These are phyloP conservation scores for Mycena pura DNA, from an alignment of 768 basidiomycete species.

Conservation along the genomic window DNA sequence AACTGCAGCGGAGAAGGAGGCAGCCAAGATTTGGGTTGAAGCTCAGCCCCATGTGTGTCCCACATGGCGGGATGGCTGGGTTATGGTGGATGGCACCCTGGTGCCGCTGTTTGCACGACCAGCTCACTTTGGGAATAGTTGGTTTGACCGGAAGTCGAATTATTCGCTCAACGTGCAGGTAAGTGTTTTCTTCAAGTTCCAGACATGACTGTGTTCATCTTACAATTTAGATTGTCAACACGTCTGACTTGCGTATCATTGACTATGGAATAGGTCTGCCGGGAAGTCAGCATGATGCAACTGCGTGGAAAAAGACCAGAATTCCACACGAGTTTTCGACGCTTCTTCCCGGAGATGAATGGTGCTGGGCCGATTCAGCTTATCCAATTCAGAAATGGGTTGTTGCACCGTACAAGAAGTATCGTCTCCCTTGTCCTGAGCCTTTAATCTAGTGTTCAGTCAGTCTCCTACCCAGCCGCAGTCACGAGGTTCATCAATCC, in stretches of 20 bases:
- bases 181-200: too few species aligned
- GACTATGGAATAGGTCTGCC: constrained; percentile 31
- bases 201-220: too few species aligned
- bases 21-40: constrained; percentile 24
- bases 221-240: constrained; percentile 18
- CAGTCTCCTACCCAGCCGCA: too few species aligned
- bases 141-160: constrained; percentile 36
- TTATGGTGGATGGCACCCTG: constrained; percentile 32
- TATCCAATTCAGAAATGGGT: constrained; percentile 20
- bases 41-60: constrained; percentile 22
- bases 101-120: constrained; percentile 29
- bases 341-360: constrained; percentile 18
- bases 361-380: constrained; percentile 27
- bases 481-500: too few species aligned
- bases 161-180: constrained; percentile 37
- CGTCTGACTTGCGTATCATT: constrained; percentile 21
- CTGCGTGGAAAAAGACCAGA: constrained; percentile 29
- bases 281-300: constrained; percentile 33
- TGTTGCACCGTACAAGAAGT: constrained; percentile 26
- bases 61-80: constrained; percentile 29
- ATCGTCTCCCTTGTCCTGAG: background rate
- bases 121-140: constrained; percentile 35
- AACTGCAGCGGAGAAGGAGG: constrained; percentile 15
- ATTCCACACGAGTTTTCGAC: constrained; percentile 13
- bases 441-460: too few species aligned